A percentile compares a stretch with the other conserved stretches of the same genome.
These are phyloP conservation scores for Diddensiella transvaalensis DNA, from an alignment of 805 yeast species.

Conservation along the genomic window DNA sequence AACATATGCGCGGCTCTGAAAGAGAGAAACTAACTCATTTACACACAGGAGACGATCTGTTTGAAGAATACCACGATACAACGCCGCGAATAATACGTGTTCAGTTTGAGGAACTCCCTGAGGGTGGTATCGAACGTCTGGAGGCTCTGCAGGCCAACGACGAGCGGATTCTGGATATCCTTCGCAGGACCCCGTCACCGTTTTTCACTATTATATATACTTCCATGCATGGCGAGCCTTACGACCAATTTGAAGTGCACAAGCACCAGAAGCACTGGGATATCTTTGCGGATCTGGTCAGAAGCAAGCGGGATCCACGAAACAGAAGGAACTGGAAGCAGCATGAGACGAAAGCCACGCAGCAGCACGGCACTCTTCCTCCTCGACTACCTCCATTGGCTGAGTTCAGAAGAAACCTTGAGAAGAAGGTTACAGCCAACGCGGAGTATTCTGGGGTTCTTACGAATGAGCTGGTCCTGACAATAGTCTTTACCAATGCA, in stretches of 20 bases:
- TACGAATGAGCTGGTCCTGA: conserved; percentile 1
- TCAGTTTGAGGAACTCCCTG: conserved; percentile 48
- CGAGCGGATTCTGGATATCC: conserved; percentile 47
- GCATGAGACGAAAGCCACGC: conserved; percentile 18
- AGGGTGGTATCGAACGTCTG: conserved; percentile 28
- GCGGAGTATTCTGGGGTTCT: background rate
- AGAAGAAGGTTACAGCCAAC: background rate
- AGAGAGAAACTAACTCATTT: too few relatives aligned
- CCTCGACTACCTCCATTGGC: conserved; percentile 14
- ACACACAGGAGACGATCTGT: conserved; percentile 12
- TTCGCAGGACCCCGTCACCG: conserved; percentile 76
- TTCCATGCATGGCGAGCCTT: conserved; percentile 31
- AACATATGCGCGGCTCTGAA: too few relatives aligned
- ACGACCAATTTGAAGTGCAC: conserved; percentile 16
- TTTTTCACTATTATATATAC: conserved; percentile 59
- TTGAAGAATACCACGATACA: conserved; percentile 52
- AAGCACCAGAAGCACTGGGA: conserved; percentile 15
- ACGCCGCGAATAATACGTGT: conserved; percentile 55
- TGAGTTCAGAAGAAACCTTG: conserved; percentile 1
- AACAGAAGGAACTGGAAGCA: conserved; percentile 26
- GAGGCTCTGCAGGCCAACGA: conserved; percentile 39
- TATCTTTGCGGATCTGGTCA: conserved; percentile 26
- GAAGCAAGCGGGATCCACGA: conserved; percentile 27
- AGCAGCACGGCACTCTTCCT: background rate
- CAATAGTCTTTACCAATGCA: conserved; percentile 6